Evolutionary conservation across 805 yeast species (phyloP), one percentile per base, ranked within the genome.

Genomic region (Barnettozyma sp.): DNA sequence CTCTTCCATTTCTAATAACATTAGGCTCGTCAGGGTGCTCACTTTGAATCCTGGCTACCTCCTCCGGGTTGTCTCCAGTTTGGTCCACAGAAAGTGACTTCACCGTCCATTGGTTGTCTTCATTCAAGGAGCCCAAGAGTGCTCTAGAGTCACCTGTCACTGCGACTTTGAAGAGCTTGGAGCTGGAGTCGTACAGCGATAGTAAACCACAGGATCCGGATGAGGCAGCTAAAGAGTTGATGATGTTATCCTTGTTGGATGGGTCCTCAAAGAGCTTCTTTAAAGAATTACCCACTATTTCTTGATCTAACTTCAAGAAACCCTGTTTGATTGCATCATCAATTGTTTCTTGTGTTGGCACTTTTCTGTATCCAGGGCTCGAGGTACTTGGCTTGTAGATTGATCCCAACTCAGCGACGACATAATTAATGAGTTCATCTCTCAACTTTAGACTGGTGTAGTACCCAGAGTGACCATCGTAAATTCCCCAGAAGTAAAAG

Each of bases 391-490:
- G 73, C 49, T 70, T 71, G 46, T 72, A 78, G 14, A 72, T 73
- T 8, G 75, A 70, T 29, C 83, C 82, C 36, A 90, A 65, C 49
- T 87, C 94, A 21, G 69, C 66, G 8, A 87, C 73, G n/a, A 92
- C 92, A 46, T 71, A 73, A 38, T 76, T 75, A 20, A 92, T 76
- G 45, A 92, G 66, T 45, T 77, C 77, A 45, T 86, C 92, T 42
- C 94, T 70, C 42, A 92, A 69, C 55, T 79, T 84, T n/a, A 83
- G 73, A 38, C 90, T 77, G 2, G 98, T 92, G 45, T 84, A 83
- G 78, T 94, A 87, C 16, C 98, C 98, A 4, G 95, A 87, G 59
- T 92, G 98, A 10, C 98, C 98, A 59, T 92, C 98, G 55, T 81
- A 90, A 0, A 92, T 76, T 5, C 97, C 95, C 74, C 94, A 92